These are phyloP conservation scores for Fusarium sp. DNA, from an alignment of 2,329 filamentous ascomycete species.

Conservation along the genomic window DNA sequence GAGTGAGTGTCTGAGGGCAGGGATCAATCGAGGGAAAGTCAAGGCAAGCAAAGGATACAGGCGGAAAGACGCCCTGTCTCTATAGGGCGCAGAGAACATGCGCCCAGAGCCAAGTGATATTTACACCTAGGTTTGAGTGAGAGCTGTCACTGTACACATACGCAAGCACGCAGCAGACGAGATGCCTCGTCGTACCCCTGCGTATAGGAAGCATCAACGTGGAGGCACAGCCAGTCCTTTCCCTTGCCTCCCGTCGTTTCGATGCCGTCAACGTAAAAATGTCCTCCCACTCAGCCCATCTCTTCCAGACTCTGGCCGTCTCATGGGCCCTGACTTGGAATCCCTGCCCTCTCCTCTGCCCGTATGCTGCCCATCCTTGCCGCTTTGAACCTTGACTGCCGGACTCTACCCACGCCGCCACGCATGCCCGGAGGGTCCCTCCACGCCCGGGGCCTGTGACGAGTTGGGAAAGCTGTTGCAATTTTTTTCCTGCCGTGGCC, in stretches of 20 bases:
- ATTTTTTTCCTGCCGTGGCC: slow-evolving; percentile 18
- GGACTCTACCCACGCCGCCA: slow-evolving; percentile 27
- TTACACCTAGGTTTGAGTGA: neutral
- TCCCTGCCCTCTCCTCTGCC: slow-evolving; percentile 9
- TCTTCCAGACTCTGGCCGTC: neutral
- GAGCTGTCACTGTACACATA: neutral
- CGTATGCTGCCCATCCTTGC: slow-evolving; percentile 26
- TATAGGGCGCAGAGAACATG: neutral
- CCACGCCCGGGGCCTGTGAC: slow-evolving; percentile 18
- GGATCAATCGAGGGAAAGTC: neutral
- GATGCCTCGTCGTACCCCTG: slow-evolving; percentile 2
- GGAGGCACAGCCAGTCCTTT: neutral
- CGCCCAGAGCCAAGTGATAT: neutral
- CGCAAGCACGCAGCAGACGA: neutral
- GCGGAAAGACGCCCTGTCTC: neutral
- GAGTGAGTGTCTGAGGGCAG: neutral
- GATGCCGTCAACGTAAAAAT: neutral
- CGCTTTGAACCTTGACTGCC: slow-evolving; percentile 22
- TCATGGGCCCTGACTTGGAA: slow-evolving; percentile 1
- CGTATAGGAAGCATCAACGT: slow-evolving; percentile 1
- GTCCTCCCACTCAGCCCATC: neutral
- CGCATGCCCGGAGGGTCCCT: slow-evolving; percentile 31
- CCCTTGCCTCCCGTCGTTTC: neutral
- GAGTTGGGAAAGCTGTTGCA: slow-evolving; percentile 23
- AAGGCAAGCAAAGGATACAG: neutral